Conservation (phyloP, 1,284 basidiomycete genomes). For the Pseudozyma sp. region DNA sequence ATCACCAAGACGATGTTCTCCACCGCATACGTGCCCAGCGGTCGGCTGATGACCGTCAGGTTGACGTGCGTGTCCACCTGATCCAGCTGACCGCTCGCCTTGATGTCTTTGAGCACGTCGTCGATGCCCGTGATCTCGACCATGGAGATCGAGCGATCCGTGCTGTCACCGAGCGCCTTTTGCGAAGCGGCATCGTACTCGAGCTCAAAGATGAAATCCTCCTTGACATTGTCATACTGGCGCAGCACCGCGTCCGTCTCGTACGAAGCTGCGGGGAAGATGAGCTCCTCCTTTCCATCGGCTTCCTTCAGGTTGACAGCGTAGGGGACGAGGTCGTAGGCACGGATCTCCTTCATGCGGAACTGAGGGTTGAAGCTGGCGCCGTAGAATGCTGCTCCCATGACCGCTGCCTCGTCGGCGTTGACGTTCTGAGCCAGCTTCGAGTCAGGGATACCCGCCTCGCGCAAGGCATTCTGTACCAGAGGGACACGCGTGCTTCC, state of each 20-base stretch:
- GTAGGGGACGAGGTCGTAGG: slow-evolving; percentile 74
- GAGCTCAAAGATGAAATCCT: slow-evolving; percentile 61
- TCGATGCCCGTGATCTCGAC: slow-evolving; percentile 58
- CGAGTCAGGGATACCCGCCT: slow-evolving; percentile 62
- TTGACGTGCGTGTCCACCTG: slow-evolving; percentile 63
- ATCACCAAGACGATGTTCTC: slow-evolving; percentile 56
- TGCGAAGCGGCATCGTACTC: slow-evolving; percentile 46
- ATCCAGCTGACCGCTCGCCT: slow-evolving; percentile 50
- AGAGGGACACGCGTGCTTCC: slow-evolving; percentile 90
- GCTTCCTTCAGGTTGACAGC: slow-evolving; percentile 54
- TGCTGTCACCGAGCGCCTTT: slow-evolving; percentile 32
- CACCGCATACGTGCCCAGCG: slow-evolving; percentile 60
- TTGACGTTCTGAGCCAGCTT: slow-evolving; percentile 82
- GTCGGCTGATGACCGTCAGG: slow-evolving; percentile 53
- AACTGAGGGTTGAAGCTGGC: slow-evolving; percentile 89
- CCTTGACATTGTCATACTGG: slow-evolving; percentile 47
- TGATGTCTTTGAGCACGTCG: slow-evolving; percentile 54
- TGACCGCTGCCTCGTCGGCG: slow-evolving; percentile 93
- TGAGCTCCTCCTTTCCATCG: slow-evolving; percentile 43
- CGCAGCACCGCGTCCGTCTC: slow-evolving; percentile 32
- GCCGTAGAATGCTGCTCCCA: slow-evolving; percentile 90
- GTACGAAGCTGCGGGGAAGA: slow-evolving; percentile 59
- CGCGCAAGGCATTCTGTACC: slow-evolving; percentile 76
- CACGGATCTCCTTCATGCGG: slow-evolving; percentile 92
- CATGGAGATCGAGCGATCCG: slow-evolving; percentile 40